A percentile compares a stretch with the other conserved stretches of the same genome.
Evolutionary conservation across 805 yeast genomes (phyloP).

Genomic region (Suhomyces sp.): DNA sequence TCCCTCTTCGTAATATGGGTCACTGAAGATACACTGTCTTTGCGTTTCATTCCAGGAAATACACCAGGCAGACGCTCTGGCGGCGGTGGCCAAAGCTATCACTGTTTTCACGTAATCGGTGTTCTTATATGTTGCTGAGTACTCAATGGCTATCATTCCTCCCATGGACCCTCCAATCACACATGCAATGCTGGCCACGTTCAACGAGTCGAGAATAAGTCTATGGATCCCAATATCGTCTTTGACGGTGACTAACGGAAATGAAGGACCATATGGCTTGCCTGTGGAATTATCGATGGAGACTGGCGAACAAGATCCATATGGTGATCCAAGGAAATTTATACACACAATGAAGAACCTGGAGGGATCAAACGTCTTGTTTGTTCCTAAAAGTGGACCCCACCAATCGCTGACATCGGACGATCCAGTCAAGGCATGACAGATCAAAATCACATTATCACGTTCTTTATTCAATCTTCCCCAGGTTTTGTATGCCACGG

Average conservation of each 20-base stretch:
- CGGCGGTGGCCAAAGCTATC: constrained; percentile 89
- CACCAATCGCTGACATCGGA: constrained; percentile 98
- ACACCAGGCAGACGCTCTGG: constrained; percentile 97
- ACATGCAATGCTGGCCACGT: constrained; percentile 75
- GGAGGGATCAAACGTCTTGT: constrained; percentile 86
- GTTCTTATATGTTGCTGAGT: constrained; percentile 63
- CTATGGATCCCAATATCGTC: constrained; percentile 86
- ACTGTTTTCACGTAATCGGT: constrained; percentile 63
- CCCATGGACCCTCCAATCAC: constrained; percentile 99
- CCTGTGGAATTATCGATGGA: constrained; percentile 77
- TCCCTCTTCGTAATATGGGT: constrained; percentile 91
- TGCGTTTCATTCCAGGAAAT: constrained; percentile 99
- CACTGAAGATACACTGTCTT: constrained; percentile 92
- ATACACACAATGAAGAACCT: constrained; percentile 83
- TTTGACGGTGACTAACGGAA: constrained; percentile 89
- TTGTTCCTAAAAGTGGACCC: constrained; percentile 91
- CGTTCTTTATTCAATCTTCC: constrained; percentile 71
- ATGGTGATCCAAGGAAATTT: constrained; percentile 94
- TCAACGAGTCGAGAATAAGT: constrained; percentile 72
- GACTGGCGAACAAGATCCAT: constrained; percentile 92
- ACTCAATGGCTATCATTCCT: constrained; percentile 93
- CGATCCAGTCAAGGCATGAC: constrained; percentile 96
- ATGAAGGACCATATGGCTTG: constrained; percentile 85
- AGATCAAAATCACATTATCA: constrained; percentile 82
- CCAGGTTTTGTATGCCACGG: constrained; percentile 96